Base-by-base conservation (phyloP, 2,329 filamentous ascomycete genomes). In the Monilinia laxa region DNA sequence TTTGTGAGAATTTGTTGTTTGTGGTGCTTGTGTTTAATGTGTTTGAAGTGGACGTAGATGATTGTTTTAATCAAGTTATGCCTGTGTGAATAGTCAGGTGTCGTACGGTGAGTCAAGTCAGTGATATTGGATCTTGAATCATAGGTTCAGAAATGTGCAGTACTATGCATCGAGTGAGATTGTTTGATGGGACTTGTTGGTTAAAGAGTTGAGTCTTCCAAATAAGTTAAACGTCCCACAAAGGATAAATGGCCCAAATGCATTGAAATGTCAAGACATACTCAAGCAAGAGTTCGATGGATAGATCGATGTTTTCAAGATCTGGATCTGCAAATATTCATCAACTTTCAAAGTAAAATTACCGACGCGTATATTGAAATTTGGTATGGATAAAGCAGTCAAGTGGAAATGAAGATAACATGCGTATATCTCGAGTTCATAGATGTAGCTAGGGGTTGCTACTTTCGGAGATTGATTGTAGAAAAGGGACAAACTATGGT, bases 281-380 rank as follows among this genome's bases (percentile, higher is more conserved):
- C 28, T 51, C 25, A 11, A 25, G 16, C 20, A 38, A 51, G 28
- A 23, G 7, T 9, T 9, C 7, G 2, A 25, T 25, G 7, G 1
- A 60, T 51, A 51, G 11, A 18, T 60, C 16, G 20, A 38, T 51
- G 2, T 18, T 6, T 31, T 11, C 1, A 25, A 7, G 23, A 51
- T 38, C 1, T n/a, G 58, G 4, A 23, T 20, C 18, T 38, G 58
- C 9, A 38, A 38, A 60, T 35, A 16, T 6, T n/a, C 45, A 60
- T 60, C 28, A 60, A 60, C 58, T 60, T 60, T 60, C 58, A 51
- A 51, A 45, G 45, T 38, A 35, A 14, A 23, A 7, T 25, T 35
- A 35, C 42, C n/a, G 12, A 38, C 23, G n/a, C n/a, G 7, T 38
- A 25, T 6, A 6, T 25, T 51, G 20, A 23, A 2, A 6, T 38